Evolutionary conservation across 176 grass and related monocot genomes (phyloP).

Genomic region (Avena sativa): DNA sequence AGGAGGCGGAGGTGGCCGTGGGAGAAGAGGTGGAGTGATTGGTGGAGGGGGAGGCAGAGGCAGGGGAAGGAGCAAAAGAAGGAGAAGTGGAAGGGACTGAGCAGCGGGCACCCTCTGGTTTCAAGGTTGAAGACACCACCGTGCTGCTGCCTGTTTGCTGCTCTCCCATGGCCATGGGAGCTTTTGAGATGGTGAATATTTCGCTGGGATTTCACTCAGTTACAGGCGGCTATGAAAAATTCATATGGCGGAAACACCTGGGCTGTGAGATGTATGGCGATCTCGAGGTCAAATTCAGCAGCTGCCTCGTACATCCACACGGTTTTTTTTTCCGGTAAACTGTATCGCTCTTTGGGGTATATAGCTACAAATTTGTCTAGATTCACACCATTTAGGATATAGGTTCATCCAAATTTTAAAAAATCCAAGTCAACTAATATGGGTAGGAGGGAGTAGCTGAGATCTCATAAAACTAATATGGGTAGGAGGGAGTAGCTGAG

Average conservation of each 20-base stretch:
- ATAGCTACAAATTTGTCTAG: neutral
- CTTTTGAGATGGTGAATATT: neutral
- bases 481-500: too few relatives aligned
- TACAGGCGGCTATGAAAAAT: neutral
- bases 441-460: too few relatives aligned
- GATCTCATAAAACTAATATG: too few relatives aligned
- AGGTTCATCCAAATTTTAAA: too few relatives aligned
- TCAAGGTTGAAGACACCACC: neutral
- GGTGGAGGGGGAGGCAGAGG: conserved; percentile 27
- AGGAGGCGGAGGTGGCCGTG: conserved; percentile 37
- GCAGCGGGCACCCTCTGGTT: conserved; percentile 8
- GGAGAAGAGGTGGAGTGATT: neutral
- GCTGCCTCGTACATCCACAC: neutral
- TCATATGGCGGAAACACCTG: neutral
- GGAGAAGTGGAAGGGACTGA: conserved; percentile 34
- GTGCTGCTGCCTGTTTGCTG: neutral
- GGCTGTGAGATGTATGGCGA: neutral
- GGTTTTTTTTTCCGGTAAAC: neutral
- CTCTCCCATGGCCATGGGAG: neutral
- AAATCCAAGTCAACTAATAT: too few relatives aligned
- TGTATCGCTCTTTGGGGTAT: neutral
- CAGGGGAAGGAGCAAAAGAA: neutral
- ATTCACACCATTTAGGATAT: too few relatives aligned
- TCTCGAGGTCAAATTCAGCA: neutral
- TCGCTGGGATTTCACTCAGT: neutral